Conservation (phyloP, 202 grass and related monocot species). For the Sporobolus alterniflorus region DNA sequence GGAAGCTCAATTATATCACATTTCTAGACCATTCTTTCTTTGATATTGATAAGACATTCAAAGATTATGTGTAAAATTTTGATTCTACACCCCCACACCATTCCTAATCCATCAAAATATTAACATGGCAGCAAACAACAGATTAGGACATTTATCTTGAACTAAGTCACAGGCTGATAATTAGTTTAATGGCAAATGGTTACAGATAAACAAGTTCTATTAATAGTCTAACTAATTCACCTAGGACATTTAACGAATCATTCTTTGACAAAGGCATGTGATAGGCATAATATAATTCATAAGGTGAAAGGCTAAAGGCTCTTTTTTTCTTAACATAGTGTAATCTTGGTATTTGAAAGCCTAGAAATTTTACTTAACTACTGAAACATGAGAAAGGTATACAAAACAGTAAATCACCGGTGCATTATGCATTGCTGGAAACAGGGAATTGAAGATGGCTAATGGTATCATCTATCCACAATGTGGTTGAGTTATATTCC, state of each 20-base stretch:
- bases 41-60: background rate
- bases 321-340: background rate
- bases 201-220: constrained; percentile 7
- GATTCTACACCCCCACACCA: background rate
- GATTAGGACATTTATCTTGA: constrained; percentile 5
- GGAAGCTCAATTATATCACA: constrained; percentile 29
- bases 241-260: background rate
- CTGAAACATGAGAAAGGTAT: background rate
- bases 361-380: background rate
- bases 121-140: background rate
- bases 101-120: constrained; percentile 1
- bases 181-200: background rate
- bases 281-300: background rate
- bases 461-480: background rate
- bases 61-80: background rate
- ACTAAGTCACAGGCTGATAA: background rate
- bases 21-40: background rate
- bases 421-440: background rate
- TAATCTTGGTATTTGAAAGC: background rate
- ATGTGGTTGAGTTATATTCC: constrained; percentile 11
- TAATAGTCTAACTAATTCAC: background rate
- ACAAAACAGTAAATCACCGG: constrained; percentile 22
- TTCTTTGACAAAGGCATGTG: background rate
- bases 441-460: background rate
- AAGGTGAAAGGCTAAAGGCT: background rate